Evolutionary conservation across 2,329 filamentous ascomycete genomes (phyloP), one percentile per base, ranked within the genome.

Genomic region (Alternaria gaisen): DNA sequence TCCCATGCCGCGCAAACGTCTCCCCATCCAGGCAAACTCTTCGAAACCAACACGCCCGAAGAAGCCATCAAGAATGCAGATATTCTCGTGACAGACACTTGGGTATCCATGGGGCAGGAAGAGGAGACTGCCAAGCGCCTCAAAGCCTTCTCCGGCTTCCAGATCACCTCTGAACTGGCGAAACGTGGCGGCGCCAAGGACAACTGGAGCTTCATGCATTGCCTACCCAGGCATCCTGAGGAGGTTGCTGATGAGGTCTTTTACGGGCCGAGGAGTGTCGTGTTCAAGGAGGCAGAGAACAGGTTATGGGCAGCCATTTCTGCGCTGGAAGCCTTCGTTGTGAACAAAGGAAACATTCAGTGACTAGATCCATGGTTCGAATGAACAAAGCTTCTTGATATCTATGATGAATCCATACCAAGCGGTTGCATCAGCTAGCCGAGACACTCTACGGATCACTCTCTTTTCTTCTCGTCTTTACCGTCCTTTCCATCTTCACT

Each of bases 71-170:
- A 91, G 82, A 83, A 90, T 66, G 94, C 95, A 3, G 91, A 99
- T 77, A 86, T 98, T 54, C 83, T 99, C 59, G 93, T 98, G 22
- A 99, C 95, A 1, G 95, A 99, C 75, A 99, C 95, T 1, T 99
- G 95, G 95, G 87, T 99, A 32, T 97, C 93, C 1, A 99, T 99
- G 95, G 95, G 95, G 47, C 94, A 98, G 80, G 95, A 99, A 80
- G 88, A 87, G 58, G 95, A 99, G 80, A 85, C 88, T 40, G 84
- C 89, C 68, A 90, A 91, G 83, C 85, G 92, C 52, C 78, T 97
- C 61, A 87, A 90, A 74, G 93, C 89, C 2, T 99, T 99, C 77
- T 86, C 86, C 30, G 94, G 94, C 14, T 99, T 94, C 81, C 94
- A 97, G 78, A 91, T 99, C 73, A 97, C 94, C 3, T 87, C 89